phyloP scores from a whole-genome alignment of 1,284 basidiomycete species.

The Ustilago xerochloae region DNA sequence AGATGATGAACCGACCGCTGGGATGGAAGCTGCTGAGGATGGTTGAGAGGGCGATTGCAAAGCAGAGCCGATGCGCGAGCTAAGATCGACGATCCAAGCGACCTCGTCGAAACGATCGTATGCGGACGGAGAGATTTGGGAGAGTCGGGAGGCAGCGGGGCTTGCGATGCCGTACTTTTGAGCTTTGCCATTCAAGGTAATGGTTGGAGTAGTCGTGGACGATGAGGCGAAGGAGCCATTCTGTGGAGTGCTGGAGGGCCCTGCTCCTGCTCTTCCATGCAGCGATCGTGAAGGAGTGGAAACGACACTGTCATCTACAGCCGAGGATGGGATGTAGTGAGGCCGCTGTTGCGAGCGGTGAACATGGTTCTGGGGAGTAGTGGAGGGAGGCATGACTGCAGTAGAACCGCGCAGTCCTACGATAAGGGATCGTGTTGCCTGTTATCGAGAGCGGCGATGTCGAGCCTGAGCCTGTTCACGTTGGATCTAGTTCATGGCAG shows the following conservation, averaged over 20 bases:
- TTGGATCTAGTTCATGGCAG: constrained; percentile 1
- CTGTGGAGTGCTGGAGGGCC: not conserved
- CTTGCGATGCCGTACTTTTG: not conserved
- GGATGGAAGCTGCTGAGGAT: not conserved
- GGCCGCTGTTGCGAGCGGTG: constrained; percentile 16
- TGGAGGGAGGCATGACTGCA: constrained; percentile 6
- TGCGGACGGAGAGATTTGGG: constrained; percentile 27
- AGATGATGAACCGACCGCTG: not conserved
- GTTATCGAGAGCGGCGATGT: not conserved
- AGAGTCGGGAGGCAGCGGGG: constrained; percentile 8
- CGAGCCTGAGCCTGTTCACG: no score
- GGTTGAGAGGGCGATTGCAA: constrained; percentile 12
- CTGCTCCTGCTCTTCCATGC: no score
- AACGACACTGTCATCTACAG: not conserved
- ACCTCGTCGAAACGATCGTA: constrained; percentile 51
- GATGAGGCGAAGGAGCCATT: constrained; percentile 1
- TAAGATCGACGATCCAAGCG: constrained; percentile 44
- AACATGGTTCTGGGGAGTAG: constrained; percentile 2
- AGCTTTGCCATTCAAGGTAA: not conserved
- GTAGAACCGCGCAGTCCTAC: not conserved
- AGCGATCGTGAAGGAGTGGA: constrained; percentile 4
- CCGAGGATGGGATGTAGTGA: constrained; percentile 17
- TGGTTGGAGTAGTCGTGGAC: not conserved
- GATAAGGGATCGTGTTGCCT: not conserved
- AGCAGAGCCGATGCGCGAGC: constrained; percentile 40